These are phyloP conservation scores for Suillus discolor DNA, from an alignment of 768 basidiomycete genomes.

Conservation along the genomic window DNA sequence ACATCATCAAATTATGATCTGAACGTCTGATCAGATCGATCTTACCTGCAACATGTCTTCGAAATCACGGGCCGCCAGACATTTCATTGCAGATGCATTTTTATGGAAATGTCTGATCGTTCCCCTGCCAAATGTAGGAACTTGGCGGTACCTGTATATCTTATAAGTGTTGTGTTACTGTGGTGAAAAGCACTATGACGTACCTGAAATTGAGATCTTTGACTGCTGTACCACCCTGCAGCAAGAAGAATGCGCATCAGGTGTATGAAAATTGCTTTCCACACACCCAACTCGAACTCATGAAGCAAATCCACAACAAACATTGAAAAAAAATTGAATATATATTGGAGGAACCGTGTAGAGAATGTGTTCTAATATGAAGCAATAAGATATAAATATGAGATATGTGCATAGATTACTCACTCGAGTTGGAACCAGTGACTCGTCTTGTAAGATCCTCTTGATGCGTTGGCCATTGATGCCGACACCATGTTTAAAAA, in stretches of 20 bases:
- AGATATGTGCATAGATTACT: not conserved
- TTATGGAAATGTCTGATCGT: slow-evolving; percentile 34
- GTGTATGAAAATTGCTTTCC: slow-evolving; percentile 27
- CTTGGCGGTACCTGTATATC: slow-evolving; percentile 28
- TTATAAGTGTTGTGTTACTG: not conserved
- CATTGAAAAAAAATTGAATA: slow-evolving; percentile 21
- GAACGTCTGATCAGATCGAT: not conserved
- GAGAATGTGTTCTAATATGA: slow-evolving; percentile 40
- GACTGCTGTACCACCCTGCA: slow-evolving; percentile 6
- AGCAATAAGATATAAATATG: no score
- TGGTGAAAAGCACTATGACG: not conserved
- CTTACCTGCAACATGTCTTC: slow-evolving; percentile 40
- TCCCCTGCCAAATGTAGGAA: slow-evolving; percentile 35
- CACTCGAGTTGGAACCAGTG: slow-evolving; percentile 18
- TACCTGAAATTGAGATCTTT: slow-evolving; percentile 21
- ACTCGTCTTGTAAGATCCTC: slow-evolving; percentile 12
- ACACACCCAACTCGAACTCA: slow-evolving; percentile 27
- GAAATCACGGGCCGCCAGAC: slow-evolving; percentile 39
- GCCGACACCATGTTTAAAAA: not conserved
- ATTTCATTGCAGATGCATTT: slow-evolving; percentile 38
- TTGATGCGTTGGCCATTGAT: slow-evolving; percentile 5
- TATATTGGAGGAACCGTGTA: slow-evolving; percentile 8
- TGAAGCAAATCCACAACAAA: slow-evolving; percentile 25
- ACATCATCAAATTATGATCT: not conserved
- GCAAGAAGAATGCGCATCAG: slow-evolving; percentile 24